phyloP scores from a whole-genome alignment of 148 eudicot species.

The Chenopodium berlandieri region DNA sequence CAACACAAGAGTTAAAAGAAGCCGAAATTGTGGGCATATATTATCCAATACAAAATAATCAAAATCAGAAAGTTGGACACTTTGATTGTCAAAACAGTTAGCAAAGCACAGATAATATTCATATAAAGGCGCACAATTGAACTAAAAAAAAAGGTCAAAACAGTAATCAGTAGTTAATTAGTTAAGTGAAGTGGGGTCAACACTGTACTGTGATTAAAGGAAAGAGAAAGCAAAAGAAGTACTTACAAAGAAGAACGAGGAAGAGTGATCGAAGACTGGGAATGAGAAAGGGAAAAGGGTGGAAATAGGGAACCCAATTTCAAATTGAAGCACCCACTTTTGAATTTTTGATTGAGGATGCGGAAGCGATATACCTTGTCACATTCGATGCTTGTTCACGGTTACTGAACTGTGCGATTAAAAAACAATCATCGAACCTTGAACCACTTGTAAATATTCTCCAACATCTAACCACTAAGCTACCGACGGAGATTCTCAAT shows the following conservation, averaged over 20 bases:
- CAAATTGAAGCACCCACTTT: not conserved
- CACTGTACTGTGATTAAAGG: no score
- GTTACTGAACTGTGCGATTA: no score
- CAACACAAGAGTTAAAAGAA: not conserved
- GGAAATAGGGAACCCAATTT: not conserved
- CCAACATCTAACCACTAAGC: no score
- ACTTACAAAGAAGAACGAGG: slow-evolving; percentile 24
- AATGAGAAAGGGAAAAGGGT: not conserved
- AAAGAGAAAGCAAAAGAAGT: no score
- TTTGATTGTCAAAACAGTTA: not conserved
- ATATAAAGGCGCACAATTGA: not conserved
- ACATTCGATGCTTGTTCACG: not conserved
- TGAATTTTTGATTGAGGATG: not conserved
- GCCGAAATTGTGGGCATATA: not conserved
- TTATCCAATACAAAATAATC: no score
- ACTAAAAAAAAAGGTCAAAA: not conserved
- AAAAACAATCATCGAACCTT: no score
- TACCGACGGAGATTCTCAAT: no score
- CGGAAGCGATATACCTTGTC: not conserved
- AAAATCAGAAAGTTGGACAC: not conserved
- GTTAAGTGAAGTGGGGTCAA: slow-evolving; percentile 4
- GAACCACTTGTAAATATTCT: no score
- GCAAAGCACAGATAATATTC: not conserved
- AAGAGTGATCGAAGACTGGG: not conserved
- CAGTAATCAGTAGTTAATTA: not conserved